Evolutionary conservation across 139 green algal species (phyloP).

Genomic region (Ettlia oleoabundans): DNA sequence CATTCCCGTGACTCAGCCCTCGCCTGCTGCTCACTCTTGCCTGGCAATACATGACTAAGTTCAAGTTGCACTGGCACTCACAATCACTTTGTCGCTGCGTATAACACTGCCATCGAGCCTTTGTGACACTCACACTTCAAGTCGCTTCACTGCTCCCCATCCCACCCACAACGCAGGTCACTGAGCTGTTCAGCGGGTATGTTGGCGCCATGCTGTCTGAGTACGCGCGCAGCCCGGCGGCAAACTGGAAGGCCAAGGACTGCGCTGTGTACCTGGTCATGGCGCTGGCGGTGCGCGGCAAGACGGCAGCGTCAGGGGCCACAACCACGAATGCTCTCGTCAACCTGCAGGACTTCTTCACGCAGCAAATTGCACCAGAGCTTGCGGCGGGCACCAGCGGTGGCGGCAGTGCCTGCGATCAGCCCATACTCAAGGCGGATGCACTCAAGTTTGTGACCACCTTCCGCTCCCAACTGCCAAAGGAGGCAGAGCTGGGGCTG

Average conservation of each 20-base stretch:
- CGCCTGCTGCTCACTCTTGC: too few species aligned
- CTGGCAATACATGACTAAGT: too few species aligned
- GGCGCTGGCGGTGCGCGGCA: conserved; percentile 87
- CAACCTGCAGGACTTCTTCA: conserved; percentile 67
- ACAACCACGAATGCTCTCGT: conserved; percentile 92
- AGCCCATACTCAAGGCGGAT: conserved; percentile 93
- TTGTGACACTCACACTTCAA: too few species aligned
- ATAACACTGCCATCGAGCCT: too few species aligned
- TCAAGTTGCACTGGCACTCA: too few species aligned
- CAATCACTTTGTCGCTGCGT: too few species aligned
- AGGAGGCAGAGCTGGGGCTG: conserved; percentile 63
- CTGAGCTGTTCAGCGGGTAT: conserved; percentile 87
- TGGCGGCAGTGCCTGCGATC: conserved; percentile 62
- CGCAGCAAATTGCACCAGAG: conserved; percentile 88
- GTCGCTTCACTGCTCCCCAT: background rate
- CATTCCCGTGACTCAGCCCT: too few species aligned
- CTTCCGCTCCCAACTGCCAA: conserved; percentile 87
- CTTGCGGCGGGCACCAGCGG: too few species aligned
- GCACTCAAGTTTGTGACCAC: conserved; percentile 96
- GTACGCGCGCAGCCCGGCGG: conserved; percentile 63
- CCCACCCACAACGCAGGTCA: conserved; percentile 52
- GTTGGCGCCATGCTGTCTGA: conserved; percentile 76
- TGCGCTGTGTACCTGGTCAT: conserved; percentile 95
- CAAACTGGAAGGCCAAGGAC: conserved; percentile 94
- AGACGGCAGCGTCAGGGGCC: conserved; percentile 84